Conservation (phyloP, 306 rosid species). For the Adenanthera pavonina region DNA sequence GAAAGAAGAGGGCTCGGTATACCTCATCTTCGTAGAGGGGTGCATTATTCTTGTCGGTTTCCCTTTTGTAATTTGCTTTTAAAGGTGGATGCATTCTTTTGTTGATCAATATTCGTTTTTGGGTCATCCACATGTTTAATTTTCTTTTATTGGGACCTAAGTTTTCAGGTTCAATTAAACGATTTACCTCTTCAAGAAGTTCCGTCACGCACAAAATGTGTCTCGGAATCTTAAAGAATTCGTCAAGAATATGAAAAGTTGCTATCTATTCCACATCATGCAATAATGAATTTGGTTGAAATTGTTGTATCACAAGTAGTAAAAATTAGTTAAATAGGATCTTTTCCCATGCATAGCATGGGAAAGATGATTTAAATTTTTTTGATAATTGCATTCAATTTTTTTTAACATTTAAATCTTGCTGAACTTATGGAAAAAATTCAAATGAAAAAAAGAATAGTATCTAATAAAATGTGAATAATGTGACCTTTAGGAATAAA, state of each 20-base stretch:
- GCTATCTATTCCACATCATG: not conserved
- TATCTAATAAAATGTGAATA: too few relatives aligned
- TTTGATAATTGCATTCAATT: too few relatives aligned
- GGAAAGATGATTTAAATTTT: too few relatives aligned
- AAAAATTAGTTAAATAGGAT: not conserved
- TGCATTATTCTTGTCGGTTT: conserved; percentile 50
- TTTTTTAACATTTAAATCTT: too few relatives aligned
- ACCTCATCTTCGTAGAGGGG: conserved; percentile 33
- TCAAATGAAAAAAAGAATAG: too few relatives aligned
- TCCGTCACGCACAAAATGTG: too few relatives aligned
- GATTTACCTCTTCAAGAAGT: not conserved
- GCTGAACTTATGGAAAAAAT: too few relatives aligned
- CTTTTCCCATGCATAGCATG: too few relatives aligned
- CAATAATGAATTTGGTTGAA: not conserved
- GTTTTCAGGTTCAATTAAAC: not conserved
- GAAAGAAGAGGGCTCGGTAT: conserved; percentile 39
- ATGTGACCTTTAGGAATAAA: too few relatives aligned
- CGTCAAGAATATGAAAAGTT: not conserved
- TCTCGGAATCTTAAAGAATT: too few relatives aligned
- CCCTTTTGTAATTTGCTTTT: conserved; percentile 54
- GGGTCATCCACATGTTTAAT: conserved; percentile 9
- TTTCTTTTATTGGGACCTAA: not conserved
- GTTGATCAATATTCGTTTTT: conserved; percentile 43
- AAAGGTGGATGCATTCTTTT: conserved; percentile 68
- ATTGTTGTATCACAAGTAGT: not conserved